Percentiles rank a stretch among this genome's conserved stretches.
phyloP scores from a whole-genome alignment of 345 rosid genomes.

The Passiflora organensis region DNA sequence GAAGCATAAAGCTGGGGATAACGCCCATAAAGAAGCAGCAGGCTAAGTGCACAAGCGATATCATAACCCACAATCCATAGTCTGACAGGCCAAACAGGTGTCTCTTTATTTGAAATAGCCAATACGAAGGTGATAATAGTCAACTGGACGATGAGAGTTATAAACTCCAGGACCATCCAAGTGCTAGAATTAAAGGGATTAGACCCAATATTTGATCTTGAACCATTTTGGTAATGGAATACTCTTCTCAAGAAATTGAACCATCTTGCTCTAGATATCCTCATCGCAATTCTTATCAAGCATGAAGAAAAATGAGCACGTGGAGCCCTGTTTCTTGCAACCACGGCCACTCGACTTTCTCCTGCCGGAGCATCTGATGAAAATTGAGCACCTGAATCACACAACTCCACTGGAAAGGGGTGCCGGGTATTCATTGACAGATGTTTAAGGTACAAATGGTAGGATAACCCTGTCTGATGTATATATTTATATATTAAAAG shows the following conservation, averaged over 20 bases:
- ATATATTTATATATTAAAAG: background rate
- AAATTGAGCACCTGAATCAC: constrained; percentile 36
- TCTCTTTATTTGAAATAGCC: constrained; percentile 63
- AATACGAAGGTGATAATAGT: constrained; percentile 55
- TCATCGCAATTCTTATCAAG: constrained; percentile 62
- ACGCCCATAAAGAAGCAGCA: constrained; percentile 74
- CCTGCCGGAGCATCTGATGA: constrained; percentile 41
- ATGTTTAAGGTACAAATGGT: background rate
- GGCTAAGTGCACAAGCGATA: constrained; percentile 65
- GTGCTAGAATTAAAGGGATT: constrained; percentile 83
- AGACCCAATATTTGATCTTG: constrained; percentile 76
- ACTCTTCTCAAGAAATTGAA: constrained; percentile 88
- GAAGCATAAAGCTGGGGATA: constrained; percentile 37
- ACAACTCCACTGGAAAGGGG: constrained; percentile 40
- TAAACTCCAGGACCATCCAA: constrained; percentile 89
- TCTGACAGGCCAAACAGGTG: constrained; percentile 89
- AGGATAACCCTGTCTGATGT: background rate
- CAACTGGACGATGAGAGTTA: constrained; percentile 65
- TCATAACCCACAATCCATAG: constrained; percentile 85
- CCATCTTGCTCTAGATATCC: constrained; percentile 91
- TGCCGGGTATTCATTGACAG: constrained; percentile 53
- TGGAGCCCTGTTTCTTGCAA: constrained; percentile 43
- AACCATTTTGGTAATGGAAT: constrained; percentile 92
- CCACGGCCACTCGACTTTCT: constrained; percentile 20
- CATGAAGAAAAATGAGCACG: constrained; percentile 37